Evolutionary conservation across 202 grass and related monocot genomes (phyloP).

Genomic region (Sporobolus alterniflorus): DNA sequence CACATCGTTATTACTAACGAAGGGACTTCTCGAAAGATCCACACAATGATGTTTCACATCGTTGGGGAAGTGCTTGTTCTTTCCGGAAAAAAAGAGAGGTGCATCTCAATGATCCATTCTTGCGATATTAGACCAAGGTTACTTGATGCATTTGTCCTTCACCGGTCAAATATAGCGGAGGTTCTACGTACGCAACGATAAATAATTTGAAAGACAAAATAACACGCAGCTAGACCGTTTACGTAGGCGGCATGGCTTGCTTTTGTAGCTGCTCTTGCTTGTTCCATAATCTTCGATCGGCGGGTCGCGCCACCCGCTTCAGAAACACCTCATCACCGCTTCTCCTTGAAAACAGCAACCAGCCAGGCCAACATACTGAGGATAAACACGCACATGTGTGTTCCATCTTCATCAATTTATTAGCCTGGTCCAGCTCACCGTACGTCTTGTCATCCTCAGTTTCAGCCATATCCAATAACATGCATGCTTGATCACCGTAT

Average conservation of each 20-base stretch:
- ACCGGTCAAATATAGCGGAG: too few relatives aligned
- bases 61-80: too few relatives aligned
- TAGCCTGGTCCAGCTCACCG: background rate
- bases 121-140: too few relatives aligned
- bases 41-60: too few relatives aligned
- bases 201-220: too few relatives aligned
- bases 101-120: too few relatives aligned
- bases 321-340: background rate
- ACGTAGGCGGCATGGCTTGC: constrained; percentile 1
- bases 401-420: background rate
- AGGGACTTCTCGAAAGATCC: too few relatives aligned
- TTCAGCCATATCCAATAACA: background rate
- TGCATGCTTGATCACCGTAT: background rate
- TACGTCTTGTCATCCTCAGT: too few relatives aligned
- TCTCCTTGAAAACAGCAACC: constrained; percentile 28
- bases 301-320: background rate
- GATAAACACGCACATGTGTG: background rate
- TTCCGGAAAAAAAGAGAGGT: too few relatives aligned
- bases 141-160: too few relatives aligned
- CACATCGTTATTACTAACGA: too few relatives aligned
- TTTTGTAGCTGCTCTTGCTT: constrained; percentile 37
- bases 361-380: background rate
- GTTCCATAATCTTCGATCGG: constrained; percentile 40
- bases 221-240: background rate
- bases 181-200: too few relatives aligned